Evolutionary conservation across 345 rosid genomes (phyloP).

Genomic region (Psidium guajava): DNA sequence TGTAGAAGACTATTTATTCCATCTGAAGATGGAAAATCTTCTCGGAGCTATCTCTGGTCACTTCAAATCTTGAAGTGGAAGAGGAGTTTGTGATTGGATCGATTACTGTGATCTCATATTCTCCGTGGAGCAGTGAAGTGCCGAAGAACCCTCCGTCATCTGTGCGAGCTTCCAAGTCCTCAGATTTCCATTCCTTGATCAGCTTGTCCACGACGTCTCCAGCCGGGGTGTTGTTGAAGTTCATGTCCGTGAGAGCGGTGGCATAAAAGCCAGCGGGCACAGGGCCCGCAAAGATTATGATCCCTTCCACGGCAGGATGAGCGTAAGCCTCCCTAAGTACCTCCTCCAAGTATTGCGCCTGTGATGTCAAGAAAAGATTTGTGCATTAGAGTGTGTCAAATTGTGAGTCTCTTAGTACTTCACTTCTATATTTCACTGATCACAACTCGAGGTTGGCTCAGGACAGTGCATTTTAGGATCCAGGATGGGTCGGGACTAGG

Average conservation of each 20-base stretch:
- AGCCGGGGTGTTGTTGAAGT: conserved; percentile 32
- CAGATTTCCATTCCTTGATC: conserved; percentile 37
- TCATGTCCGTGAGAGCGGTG: conserved; percentile 31
- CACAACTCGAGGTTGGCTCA: too few species aligned
- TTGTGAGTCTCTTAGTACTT: background rate
- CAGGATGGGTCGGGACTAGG: too few species aligned
- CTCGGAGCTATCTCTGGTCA: conserved; percentile 8
- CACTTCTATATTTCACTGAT: too few species aligned
- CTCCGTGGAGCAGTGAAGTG: conserved; percentile 42
- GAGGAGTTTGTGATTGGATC: conserved; percentile 19
- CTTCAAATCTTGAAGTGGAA: conserved; percentile 15
- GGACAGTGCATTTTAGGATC: too few species aligned
- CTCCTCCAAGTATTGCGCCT: conserved; percentile 35
- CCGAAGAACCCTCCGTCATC: conserved; percentile 18
- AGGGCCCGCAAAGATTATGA: conserved; percentile 58
- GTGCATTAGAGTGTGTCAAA: background rate
- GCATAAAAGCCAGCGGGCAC: conserved; percentile 35
- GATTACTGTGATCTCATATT: conserved; percentile 24
- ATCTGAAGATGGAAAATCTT: background rate
- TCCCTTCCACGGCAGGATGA: conserved; percentile 64
- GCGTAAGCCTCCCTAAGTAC: conserved; percentile 55
- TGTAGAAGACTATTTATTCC: conserved; percentile 2
- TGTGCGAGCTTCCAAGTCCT: background rate
- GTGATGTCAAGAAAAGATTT: background rate
- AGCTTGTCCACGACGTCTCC: conserved; percentile 65